Base-by-base conservation (phyloP, 140 eudicot species). In the Ambrosia hybrid region DNA sequence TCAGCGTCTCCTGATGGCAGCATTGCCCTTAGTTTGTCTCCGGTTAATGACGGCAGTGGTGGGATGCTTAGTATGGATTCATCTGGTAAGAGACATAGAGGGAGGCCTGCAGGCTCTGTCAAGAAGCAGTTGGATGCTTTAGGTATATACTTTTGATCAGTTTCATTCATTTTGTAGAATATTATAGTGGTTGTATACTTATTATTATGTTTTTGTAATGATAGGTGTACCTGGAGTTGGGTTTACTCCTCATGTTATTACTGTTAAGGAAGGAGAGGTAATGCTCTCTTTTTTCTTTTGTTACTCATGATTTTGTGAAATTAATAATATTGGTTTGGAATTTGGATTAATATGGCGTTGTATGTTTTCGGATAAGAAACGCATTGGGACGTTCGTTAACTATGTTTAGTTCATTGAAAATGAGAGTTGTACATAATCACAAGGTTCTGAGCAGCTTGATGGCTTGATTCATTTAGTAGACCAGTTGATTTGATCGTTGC, bases 191-290 rank as follows among this genome's bases (percentile, higher is more conserved):
- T 21, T 21, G 30, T 21, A 21, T 21, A 21, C 30, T 21, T 21
- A 21, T 21, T 21, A 21, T 21, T 21, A 21, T 21, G 30, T 21
- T 58, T 45, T 12, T 79, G 55, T 80, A 61, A 8, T 81, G 80
- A 57, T 83, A 91, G 97, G 97, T 43, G 73, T 70, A 33, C 74
- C 88, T 16, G 97, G 97, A 81, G 80, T 85, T 68, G 92, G 95
- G 12, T 91, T 91, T 82, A 91, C 97, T 7, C 97, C 97, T 69
- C 97, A 91, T 80, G 95, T 91, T 49, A 85, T 91, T 65, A 79
- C 69, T 16, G 92, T 84, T 53, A 80, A 85, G 55, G 79, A 87
- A 61, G 97, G 95, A 38, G 95, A 91, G 95, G 97, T 91, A 85
- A 73, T 53, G 5, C 10, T 43, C 39, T 39, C 45, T 39, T 39